Conservation (phyloP, 148 eudicot species). For the Amaranthus hypochondriacus region DNA sequence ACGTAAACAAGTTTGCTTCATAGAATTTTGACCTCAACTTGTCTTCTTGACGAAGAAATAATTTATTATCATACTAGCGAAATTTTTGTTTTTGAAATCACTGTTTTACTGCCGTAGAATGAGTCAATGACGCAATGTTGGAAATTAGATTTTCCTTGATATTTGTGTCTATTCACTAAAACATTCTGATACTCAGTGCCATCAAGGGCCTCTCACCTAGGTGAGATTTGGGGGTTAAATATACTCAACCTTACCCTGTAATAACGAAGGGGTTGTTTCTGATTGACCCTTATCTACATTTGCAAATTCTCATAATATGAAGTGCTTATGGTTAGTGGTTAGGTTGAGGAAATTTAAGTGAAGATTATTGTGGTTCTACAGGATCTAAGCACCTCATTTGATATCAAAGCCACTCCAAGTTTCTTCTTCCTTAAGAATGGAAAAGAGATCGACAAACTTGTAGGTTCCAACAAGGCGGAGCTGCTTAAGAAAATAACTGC, state of each 20-base stretch:
- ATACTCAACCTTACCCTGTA: too few species aligned
- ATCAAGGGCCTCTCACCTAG: too few species aligned
- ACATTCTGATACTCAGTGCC: too few species aligned
- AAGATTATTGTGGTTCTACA: conserved; percentile 29
- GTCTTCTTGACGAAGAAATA: neutral
- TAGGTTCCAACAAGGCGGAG: conserved; percentile 93
- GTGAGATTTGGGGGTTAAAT: too few species aligned
- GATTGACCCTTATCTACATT: too few species aligned
- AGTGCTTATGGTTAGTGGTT: neutral
- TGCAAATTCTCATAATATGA: too few species aligned
- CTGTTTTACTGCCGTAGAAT: neutral
- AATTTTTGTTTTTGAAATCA: neutral
- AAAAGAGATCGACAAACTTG: conserved; percentile 83
- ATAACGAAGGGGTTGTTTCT: too few species aligned
- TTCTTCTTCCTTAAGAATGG: conserved; percentile 95
- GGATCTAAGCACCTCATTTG: conserved; percentile 92
- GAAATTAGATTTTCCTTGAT: neutral
- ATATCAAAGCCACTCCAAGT: conserved; percentile 95
- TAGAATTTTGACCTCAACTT: too few species aligned
- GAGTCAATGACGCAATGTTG: too few species aligned
- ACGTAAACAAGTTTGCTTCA: too few species aligned
- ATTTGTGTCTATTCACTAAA: too few species aligned
- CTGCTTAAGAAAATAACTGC: conserved; percentile 69
- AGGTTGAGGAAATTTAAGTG: neutral
- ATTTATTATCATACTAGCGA: neutral